Base-by-base conservation (phyloP, 2,329 filamentous ascomycete genomes). In the Cladosporium austrohemisphaericum region DNA sequence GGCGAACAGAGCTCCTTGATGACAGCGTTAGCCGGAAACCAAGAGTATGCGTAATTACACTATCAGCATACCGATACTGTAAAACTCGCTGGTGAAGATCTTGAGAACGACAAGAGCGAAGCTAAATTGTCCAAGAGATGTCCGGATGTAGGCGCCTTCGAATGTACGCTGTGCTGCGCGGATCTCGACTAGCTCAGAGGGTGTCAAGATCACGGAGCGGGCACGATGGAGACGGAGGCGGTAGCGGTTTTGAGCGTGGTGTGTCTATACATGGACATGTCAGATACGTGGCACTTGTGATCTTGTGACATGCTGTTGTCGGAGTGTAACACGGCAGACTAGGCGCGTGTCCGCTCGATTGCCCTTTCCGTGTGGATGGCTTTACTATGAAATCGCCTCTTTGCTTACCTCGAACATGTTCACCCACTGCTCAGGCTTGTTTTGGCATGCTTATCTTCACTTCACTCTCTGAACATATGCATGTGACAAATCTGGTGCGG, bases 31-130 rank as follows among this genome's bases (percentile, higher is more conserved):
- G 23, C n/a, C 11, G 1, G 16, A 10, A 4, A 33, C 18, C 4
- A 4, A 13, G 9, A 8, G 19, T 14, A 9, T 31, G 14, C 9
- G n/a, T 7, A 7, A 19, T 10, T 3, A 20, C 5, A n/a, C 18
- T 9, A 5, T 16, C 16, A 5, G 6, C 52, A 37, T 41, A 60
- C 93, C 93, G 55, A 96, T 95, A 58, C 86, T 83, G 71, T 97
- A 97, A 75, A 98, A 97, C 65, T 97, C 93, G 45, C 84, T 80
- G 7, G 90, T 96, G 73, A 98, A 97, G 69, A 98, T 94, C 73
- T 94, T 95, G 58, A 95, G 81, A 45, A 98, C 88, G 55, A 98
- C 84, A 41, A 98, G 83, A 16, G 92, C 85, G 68, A 98, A 97
- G 50, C 87, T 92, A 74, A 97, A 97, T 64, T 97, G 91, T 3